These are phyloP conservation scores for Cladobotryum protrusum DNA, from an alignment of 2,329 filamentous ascomycete species.

Conservation along the genomic window DNA sequence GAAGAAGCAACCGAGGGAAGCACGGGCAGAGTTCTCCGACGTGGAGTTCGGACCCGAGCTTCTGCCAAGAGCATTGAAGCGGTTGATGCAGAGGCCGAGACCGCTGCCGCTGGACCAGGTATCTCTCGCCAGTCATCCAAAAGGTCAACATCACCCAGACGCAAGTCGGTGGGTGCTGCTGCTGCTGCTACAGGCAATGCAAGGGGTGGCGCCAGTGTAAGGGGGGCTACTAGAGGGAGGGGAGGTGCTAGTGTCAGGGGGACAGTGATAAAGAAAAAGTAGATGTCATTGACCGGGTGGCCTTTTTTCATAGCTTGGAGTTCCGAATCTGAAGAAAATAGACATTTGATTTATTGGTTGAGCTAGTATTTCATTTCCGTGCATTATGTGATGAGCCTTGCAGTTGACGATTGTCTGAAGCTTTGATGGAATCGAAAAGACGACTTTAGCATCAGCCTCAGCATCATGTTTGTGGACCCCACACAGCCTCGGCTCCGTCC, in stretches of 20 bases:
- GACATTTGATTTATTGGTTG: too few species aligned
- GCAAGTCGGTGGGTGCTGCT: too few species aligned
- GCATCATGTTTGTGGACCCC: not conserved
- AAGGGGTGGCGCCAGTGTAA: conserved; percentile 22
- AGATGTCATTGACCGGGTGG: not conserved
- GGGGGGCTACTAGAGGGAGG: conserved; percentile 29
- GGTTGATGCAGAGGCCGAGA: not conserved
- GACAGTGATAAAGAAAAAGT: conserved; percentile 22
- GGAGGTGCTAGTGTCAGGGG: conserved; percentile 3
- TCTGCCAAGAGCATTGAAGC: conserved; percentile 8
- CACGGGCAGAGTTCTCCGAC: conserved; percentile 30
- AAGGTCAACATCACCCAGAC: too few species aligned
- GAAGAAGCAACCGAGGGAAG: conserved; percentile 15
- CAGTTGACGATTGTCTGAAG: too few species aligned
- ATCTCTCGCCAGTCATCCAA: too few species aligned
- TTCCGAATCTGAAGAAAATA: too few species aligned
- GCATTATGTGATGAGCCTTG: too few species aligned
- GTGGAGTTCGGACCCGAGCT: conserved; percentile 31
- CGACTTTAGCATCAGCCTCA: too few species aligned
- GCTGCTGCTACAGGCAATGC: too few species aligned
- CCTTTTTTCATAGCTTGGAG: too few species aligned
- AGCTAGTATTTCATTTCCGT: too few species aligned
- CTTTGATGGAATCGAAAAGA: too few species aligned
- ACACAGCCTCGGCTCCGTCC: conserved; percentile 22
- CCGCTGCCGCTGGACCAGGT: conserved; percentile 25